A percentile compares a stretch with the other conserved stretches of the same genome.
Evolutionary conservation across 345 rosid genomes (phyloP).

Genomic region (Euphorbia tirucalli): DNA sequence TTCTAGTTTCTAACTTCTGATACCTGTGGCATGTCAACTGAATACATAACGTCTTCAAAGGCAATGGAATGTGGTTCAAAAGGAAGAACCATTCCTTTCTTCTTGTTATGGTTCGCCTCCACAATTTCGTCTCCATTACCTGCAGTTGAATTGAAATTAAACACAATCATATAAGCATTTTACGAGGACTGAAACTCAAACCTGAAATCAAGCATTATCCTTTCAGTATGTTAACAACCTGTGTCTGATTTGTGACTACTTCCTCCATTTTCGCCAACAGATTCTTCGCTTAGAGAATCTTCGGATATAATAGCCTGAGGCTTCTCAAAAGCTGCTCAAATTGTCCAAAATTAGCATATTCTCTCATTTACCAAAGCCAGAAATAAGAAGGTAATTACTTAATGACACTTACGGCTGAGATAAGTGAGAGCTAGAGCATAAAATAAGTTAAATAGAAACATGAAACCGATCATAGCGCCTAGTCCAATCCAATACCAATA

Average conservation of each 20-base stretch:
- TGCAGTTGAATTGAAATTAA: constrained; percentile 2
- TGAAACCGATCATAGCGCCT: constrained; percentile 38
- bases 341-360: not conserved
- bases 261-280: constrained; percentile 22
- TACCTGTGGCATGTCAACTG: constrained; percentile 80
- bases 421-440: constrained; percentile 47
- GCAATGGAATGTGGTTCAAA: constrained; percentile 59
- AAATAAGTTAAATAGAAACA: constrained; percentile 40
- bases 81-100: constrained; percentile 69
- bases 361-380: not conserved
- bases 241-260: constrained; percentile 14
- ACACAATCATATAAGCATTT: not conserved
- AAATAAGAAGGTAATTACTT: not conserved
- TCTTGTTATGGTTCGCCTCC: constrained; percentile 9
- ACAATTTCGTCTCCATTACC: constrained; percentile 17
- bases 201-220: not conserved
- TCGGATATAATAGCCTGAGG: constrained; percentile 42
- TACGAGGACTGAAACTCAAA: not conserved
- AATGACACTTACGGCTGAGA: constrained; percentile 49
- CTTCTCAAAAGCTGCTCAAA: constrained; percentile 50
- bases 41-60: constrained; percentile 53
- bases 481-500: constrained; percentile 72
- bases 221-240: constrained; percentile 17
- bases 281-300: constrained; percentile 33
- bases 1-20: not conserved